phyloP scores from a whole-genome alignment of 345 rosid genomes.

The Eucalyptus polybractea region DNA sequence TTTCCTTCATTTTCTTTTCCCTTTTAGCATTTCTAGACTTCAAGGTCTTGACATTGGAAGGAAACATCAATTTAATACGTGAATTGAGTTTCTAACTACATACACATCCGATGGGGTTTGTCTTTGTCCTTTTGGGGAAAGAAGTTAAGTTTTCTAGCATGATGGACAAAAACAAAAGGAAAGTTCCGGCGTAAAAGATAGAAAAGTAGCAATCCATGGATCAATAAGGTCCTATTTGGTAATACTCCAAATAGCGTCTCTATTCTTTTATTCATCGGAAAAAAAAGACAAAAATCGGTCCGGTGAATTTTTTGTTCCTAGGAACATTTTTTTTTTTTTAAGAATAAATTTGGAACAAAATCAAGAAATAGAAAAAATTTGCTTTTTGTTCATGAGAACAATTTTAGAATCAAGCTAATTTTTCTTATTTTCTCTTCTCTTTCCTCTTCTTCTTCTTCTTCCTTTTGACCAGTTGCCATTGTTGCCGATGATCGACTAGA shows the following conservation, averaged over 20 bases:
- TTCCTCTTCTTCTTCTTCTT: too few relatives aligned
- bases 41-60: not conserved
- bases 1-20: not conserved
- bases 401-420: too few relatives aligned
- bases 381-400: too few relatives aligned
- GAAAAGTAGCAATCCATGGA: not conserved
- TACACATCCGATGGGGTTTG: not conserved
- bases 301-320: too few relatives aligned
- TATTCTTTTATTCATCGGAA: too few relatives aligned
- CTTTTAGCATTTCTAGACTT: not conserved
- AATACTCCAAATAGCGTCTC: too few relatives aligned
- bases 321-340: too few relatives aligned
- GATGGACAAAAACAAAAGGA: not conserved
- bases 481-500: fast-evolving
- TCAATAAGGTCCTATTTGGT: not conserved
- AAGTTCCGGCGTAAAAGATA: not conserved
- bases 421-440: too few relatives aligned
- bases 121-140: not conserved
- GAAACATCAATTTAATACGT: not conserved
- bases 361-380: too few relatives aligned
- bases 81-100: not conserved
- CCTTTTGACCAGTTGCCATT: fast-evolving
- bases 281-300: fast-evolving
- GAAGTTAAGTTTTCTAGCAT: not conserved
- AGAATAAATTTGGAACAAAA: too few relatives aligned